Percentiles rank a stretch among this genome's conserved stretches.
Conservation (phyloP, 805 yeast genomes). For the Starmerella gropengiesseri region DNA sequence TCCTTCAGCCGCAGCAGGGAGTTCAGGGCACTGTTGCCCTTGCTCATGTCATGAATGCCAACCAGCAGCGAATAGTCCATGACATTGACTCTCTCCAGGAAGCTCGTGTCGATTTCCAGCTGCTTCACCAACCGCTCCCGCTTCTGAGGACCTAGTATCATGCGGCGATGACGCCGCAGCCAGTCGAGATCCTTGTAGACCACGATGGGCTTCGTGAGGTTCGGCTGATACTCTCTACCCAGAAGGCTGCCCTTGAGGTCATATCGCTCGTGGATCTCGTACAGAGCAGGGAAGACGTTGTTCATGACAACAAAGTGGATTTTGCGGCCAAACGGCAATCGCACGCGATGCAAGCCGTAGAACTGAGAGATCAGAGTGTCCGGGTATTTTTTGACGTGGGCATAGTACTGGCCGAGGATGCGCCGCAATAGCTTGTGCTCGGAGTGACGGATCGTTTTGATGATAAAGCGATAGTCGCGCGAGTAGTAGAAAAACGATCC, state of each 20-base stretch:
- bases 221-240: conserved; percentile 44
- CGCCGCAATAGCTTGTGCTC: conserved; percentile 78
- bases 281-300: conserved; percentile 87
- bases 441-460: conserved; percentile 87
- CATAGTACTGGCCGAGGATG: conserved; percentile 63
- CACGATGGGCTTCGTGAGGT: conserved; percentile 24
- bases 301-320: conserved; percentile 95
- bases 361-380: conserved; percentile 87
- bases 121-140: conserved; percentile 52
- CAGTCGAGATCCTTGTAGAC: conserved; percentile 85
- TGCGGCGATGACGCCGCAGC: conserved; percentile 52
- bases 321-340: conserved; percentile 72
- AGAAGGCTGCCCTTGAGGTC: conserved; percentile 90
- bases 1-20: conserved; percentile 20
- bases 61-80: conserved; percentile 92
- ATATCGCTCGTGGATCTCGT: conserved; percentile 72
- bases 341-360: conserved; percentile 88
- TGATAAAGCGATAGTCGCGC: conserved; percentile 84
- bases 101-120: conserved; percentile 58
- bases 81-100: conserved; percentile 64
- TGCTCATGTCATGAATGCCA: conserved; percentile 71
- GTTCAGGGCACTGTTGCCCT: conserved; percentile 38
- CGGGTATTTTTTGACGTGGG: conserved; percentile 73
- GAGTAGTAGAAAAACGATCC: conserved; percentile 95
- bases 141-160: conserved; percentile 69